Evolutionary conservation across 2,329 filamentous ascomycete species (phyloP), one percentile per base, ranked within the genome.

Genomic region (Aspergillus carbonarius): DNA sequence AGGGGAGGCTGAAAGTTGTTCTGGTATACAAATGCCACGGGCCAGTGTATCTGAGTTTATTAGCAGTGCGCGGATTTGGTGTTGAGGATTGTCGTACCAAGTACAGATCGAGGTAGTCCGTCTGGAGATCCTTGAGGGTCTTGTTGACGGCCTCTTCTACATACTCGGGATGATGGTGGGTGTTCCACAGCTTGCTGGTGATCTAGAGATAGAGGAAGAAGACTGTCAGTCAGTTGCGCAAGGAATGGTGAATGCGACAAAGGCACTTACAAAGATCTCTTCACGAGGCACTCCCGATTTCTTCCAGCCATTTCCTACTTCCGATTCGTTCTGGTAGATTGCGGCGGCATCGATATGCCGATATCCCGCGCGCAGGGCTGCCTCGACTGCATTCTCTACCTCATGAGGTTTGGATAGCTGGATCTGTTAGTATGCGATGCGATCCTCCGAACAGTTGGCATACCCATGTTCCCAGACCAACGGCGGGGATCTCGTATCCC

Each of bases 111-210:
- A 84, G 68, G 61, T 84, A 85, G 60, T 82, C 80, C 0, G 79
- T 79, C 39, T 79, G 75, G 10, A 85, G 74, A 57, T 83, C 80
- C 57, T 76, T 70, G 39, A 84, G 71, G 0, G 80, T 81, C 64
- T 76, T 74, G 61, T 83, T 73, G 17, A 84, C 69, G 2, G 77
- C 81, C 54, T 74, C 72, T 65, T 81, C 79, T 35, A 85, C 78
- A 58, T 83, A 74, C 39, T 81, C 74, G 1, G 79, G 76, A 54
- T 76, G 71, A 65, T 84, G 82, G 40, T 81, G 74, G 12, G 77
- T 83, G 69, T 85, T 85, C 83, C 83, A 86, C 7, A 86, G 74
- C 71, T 87, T 86, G 64, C 79, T 80, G 6, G 83, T 85, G 54
- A 84, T 76, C 71, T 82, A 55, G 4, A 13, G 15, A 37, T 25